Base-by-base conservation (phyloP, 2,329 filamentous ascomycete genomes). In the Torrubiellomyces zombiae region DNA sequence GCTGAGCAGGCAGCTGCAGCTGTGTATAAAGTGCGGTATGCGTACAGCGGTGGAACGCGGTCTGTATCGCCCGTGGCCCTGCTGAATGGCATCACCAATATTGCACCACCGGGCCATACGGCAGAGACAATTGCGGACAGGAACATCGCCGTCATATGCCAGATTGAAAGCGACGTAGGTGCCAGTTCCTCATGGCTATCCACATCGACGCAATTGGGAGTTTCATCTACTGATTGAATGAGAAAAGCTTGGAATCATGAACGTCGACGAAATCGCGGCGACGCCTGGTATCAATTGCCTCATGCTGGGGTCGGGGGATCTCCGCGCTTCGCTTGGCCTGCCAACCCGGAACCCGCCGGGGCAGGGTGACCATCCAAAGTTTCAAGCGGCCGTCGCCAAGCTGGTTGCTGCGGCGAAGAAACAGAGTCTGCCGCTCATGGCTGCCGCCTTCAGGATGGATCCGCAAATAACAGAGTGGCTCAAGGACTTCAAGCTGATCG, bases 61-160 rank as follows among this genome's bases (percentile, higher is more conserved):
- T 30, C 28, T 7, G 6, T 27, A 4, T 24, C 25, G n/a, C 25
- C 28, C 3, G 9, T 24, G 8, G 20, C 28, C 15, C 18, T 24
- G 16, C 18, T 30, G 9, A 12, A 21, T 12, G 27, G 27, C 18
- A 25, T 29, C 14, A 26, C 23, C 2, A 23, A 29, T 14, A 21
- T 22, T 3, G 28, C 23, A 12, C 28, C 28, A 18, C 14, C 24
- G 6, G 28, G 28, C 14, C 22, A 19, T 16, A 30, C 24, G 9
- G 16, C 28, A 9, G 28, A 30, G 21, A 30, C 28, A 19, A 21
- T 30, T 21, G 24, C 28, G 4, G 28, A 30, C 9, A 24, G 25
- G 23, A 27, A 27, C 16, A 25, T 30, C 10, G 28, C 28, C 16
- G 25, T 30, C 14, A 30, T 30, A 5, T 30, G 28, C 23, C 28